Base-by-base conservation (phyloP, 192 early-diverging fungal species). In the Lobosporangium transversale region DNA sequence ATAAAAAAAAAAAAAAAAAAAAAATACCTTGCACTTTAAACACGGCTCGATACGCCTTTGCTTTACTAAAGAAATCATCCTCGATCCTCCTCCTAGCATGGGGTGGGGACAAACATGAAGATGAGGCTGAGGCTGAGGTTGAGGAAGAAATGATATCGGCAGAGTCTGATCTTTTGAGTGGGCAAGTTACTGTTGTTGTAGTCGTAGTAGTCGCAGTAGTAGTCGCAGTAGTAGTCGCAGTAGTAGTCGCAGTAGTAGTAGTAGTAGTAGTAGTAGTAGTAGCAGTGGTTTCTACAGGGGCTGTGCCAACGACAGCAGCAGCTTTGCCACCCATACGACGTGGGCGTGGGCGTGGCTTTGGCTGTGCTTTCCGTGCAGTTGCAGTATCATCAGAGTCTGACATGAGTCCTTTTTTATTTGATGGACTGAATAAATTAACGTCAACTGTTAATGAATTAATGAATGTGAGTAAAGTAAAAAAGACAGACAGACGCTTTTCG, bases 51-150 rank as follows among this genome's bases (percentile, higher is more conserved):
- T 56, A 62, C 15, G 27, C 57, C 4, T 36, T 76, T 4, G 64
- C 58, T 36, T 67, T 76, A 53, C 60, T 76, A 40, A 76, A 76
- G 62, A 76, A 76, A 35, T 76, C 73, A 40, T 76, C 73, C 18
- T 76, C 73, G 27, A 62, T 33, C 17, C 31, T 56, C 20, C 59
- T 53, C 32, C 51, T 43, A 8, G 68, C 18, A 17, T 58, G 69
- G 23, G 37, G 50, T 33, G 21, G 51, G 37, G 37, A 40, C 37
- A n/a, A n/a, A n/a, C n/a, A n/a, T n/a, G n/a, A n/a, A n/a, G n/a
- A n/a, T n/a, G n/a, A n/a, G n/a, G n/a, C n/a, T n/a, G n/a, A n/a
- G n/a, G n/a, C n/a, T n/a, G n/a, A n/a, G n/a, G n/a, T n/a, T n/a
- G n/a, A n/a, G n/a, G n/a, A n/a, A n/a, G n/a, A n/a, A n/a, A n/a